These are phyloP conservation scores for Cladosporium sp. DNA, from an alignment of 2,329 filamentous ascomycete genomes.

Conservation along the genomic window DNA sequence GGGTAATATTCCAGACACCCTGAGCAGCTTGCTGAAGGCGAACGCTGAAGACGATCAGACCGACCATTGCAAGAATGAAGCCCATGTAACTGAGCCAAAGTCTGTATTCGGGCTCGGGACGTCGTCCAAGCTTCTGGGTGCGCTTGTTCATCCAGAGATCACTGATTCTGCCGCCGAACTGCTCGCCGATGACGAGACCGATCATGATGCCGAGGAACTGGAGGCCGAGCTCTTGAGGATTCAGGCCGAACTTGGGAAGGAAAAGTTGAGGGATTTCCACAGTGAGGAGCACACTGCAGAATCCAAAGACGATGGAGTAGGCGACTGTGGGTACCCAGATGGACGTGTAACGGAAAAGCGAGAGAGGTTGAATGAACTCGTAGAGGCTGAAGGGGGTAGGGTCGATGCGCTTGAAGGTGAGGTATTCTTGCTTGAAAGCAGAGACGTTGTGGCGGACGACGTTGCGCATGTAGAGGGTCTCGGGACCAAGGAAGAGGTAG, in stretches of 20 bases:
- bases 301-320: constrained; percentile 57
- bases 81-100: constrained; percentile 57
- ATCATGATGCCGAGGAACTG: constrained; percentile 56
- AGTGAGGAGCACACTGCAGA: constrained; percentile 49
- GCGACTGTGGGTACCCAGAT: constrained; percentile 49
- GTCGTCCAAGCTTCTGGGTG: constrained; percentile 31
- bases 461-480: constrained; percentile 51
- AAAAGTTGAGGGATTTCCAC: constrained; percentile 60
- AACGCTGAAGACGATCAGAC: constrained; percentile 53
- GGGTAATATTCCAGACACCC: constrained; percentile 53
- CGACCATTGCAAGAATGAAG: constrained; percentile 47
- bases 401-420: constrained; percentile 49
- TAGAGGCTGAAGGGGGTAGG: constrained; percentile 43
- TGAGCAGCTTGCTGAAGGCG: constrained; percentile 43
- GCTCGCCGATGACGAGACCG: constrained; percentile 55
- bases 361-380: constrained; percentile 52
- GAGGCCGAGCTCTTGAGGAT: constrained; percentile 54
- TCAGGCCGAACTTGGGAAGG: constrained; percentile 52
- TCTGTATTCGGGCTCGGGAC: constrained; percentile 48
- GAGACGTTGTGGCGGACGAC: constrained; percentile 33
- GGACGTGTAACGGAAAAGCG: constrained; percentile 43
- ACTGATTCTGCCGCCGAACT: constrained; percentile 51
- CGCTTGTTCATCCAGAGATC: constrained; percentile 51
- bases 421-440: constrained; percentile 44
- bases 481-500: constrained; percentile 53